These are phyloP conservation scores for Lepiota subincarnata DNA, from an alignment of 768 basidiomycete genomes.

Conservation along the genomic window DNA sequence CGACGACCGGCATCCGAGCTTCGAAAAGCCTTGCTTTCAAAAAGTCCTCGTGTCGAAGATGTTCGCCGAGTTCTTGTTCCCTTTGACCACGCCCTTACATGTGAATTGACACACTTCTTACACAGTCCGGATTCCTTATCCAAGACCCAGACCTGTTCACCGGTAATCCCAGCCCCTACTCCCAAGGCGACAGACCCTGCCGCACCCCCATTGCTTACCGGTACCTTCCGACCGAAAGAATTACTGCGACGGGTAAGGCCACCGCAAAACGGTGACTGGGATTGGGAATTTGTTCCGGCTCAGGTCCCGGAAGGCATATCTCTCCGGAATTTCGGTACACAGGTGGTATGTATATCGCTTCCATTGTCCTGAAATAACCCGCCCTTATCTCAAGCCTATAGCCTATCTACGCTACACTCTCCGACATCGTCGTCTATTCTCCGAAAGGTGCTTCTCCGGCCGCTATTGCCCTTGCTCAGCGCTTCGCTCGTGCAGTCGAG, in stretches of 20 bases:
- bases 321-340: slow-evolving; percentile 84
- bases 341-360: slow-evolving; percentile 63
- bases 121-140: background rate
- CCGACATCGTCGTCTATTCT: slow-evolving; percentile 86
- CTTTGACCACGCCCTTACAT: background rate
- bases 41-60: background rate
- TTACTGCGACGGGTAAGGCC: slow-evolving; percentile 28
- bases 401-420: slow-evolving; percentile 86
- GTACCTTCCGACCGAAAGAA: slow-evolving; percentile 47
- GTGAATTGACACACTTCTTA: slow-evolving; percentile 6
- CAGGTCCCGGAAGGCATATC: slow-evolving; percentile 79
- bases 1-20: background rate
- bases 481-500: slow-evolving; percentile 61
- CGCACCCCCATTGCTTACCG: slow-evolving; percentile 40
- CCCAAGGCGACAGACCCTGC: slow-evolving; percentile 19
- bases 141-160: background rate
- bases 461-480: slow-evolving; percentile 58
- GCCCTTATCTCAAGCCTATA: slow-evolving; percentile 21
- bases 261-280: slow-evolving; percentile 15
- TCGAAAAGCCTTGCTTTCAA: background rate
- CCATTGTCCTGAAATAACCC: slow-evolving; percentile 5
- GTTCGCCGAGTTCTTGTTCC: slow-evolving; percentile 2
- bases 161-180: background rate
- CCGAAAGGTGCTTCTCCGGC: slow-evolving; percentile 57
- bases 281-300: slow-evolving; percentile 68